Conservation (phyloP, 805 yeast species). For the Teunomyces funiuensis region DNA sequence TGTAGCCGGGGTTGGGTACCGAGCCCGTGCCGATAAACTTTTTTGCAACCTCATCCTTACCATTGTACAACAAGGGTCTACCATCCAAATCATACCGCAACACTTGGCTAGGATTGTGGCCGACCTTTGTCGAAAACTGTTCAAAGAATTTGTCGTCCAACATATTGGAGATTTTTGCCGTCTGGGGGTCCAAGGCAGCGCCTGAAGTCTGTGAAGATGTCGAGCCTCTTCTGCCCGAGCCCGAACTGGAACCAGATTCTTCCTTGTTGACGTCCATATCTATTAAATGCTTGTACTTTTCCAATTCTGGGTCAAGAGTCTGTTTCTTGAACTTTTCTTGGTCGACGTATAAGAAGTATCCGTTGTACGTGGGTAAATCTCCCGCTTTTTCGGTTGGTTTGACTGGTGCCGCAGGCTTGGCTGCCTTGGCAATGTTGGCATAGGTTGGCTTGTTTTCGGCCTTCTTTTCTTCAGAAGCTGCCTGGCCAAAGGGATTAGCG, state of each 20-base stretch:
- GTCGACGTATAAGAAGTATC: slow-evolving; percentile 69
- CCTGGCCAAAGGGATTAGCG: slow-evolving; percentile 6
- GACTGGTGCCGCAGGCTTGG: slow-evolving; percentile 11
- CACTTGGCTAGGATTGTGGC: slow-evolving; percentile 84
- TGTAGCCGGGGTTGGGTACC: slow-evolving; percentile 60
- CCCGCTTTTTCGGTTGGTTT: slow-evolving; percentile 11
- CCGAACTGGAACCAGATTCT: slow-evolving; percentile 16
- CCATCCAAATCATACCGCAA: slow-evolving; percentile 83
- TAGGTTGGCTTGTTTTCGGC: slow-evolving; percentile 8
- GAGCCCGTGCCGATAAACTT: slow-evolving; percentile 33
- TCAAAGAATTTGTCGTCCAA: slow-evolving; percentile 78
- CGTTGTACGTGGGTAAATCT: slow-evolving; percentile 55
- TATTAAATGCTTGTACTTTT: slow-evolving; percentile 47
- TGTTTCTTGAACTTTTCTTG: slow-evolving; percentile 61
- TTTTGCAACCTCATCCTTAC: slow-evolving; percentile 53
- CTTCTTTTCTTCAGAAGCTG: not conserved
- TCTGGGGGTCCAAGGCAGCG: slow-evolving; percentile 19
- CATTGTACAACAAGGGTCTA: slow-evolving; percentile 70
- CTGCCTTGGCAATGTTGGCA: slow-evolving; percentile 18
- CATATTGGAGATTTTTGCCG: slow-evolving; percentile 45
- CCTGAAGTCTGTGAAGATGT: slow-evolving; percentile 3
- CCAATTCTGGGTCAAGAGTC: slow-evolving; percentile 52
- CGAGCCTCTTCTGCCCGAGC: slow-evolving; percentile 10
- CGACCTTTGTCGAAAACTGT: slow-evolving; percentile 70
- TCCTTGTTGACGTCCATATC: slow-evolving; percentile 47